Evolutionary conservation across 352 stramenopile species (phyloP).

Genomic region (Pythium biforme): DNA sequence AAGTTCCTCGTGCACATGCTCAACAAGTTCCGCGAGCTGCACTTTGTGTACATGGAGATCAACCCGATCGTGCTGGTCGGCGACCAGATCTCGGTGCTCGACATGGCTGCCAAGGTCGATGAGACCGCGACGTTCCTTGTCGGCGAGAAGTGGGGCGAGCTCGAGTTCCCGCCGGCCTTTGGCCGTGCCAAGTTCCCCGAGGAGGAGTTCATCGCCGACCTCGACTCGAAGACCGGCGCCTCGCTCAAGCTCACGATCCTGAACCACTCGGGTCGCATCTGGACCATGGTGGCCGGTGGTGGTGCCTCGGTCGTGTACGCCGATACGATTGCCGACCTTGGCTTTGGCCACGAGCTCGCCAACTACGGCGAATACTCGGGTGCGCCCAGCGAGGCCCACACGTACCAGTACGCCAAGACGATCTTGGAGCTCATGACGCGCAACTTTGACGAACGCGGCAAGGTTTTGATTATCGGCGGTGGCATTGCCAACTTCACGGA

Average conservation of each 20-base stretch:
- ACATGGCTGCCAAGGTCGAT: conserved; percentile 97
- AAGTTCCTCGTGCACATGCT: conserved; percentile 92
- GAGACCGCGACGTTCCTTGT: conserved; percentile 95
- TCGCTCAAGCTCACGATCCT: conserved; percentile 97
- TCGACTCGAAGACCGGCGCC: conserved; percentile 95
- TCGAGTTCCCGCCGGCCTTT: conserved; percentile 96
- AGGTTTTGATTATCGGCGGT: conserved; percentile 97
- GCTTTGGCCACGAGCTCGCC: conserved; percentile 91
- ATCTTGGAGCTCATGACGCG: conserved; percentile 96
- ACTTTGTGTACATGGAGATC: conserved; percentile 99
- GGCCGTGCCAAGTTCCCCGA: conserved; percentile 95
- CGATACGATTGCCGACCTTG: conserved; percentile 96
- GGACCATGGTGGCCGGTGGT: conserved; percentile 97
- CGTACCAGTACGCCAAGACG: conserved; percentile 97
- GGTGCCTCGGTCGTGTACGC: conserved; percentile 96
- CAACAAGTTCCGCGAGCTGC: conserved; percentile 91
- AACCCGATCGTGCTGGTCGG: conserved; percentile 95
- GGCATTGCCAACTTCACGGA: conserved; percentile 99
- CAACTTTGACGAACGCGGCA: conserved; percentile 86
- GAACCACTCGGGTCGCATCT: conserved; percentile 94
- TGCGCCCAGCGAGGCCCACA: conserved; percentile 95
- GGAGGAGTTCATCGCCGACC: conserved; percentile 93
- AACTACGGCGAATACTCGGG: conserved; percentile 99
- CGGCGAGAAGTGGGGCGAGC: conserved; percentile 89
- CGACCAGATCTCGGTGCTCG: conserved; percentile 91